These are phyloP conservation scores for Wickerhamomyces sp. DNA, from an alignment of 1,139 yeast genomes.

Conservation along the genomic window DNA sequence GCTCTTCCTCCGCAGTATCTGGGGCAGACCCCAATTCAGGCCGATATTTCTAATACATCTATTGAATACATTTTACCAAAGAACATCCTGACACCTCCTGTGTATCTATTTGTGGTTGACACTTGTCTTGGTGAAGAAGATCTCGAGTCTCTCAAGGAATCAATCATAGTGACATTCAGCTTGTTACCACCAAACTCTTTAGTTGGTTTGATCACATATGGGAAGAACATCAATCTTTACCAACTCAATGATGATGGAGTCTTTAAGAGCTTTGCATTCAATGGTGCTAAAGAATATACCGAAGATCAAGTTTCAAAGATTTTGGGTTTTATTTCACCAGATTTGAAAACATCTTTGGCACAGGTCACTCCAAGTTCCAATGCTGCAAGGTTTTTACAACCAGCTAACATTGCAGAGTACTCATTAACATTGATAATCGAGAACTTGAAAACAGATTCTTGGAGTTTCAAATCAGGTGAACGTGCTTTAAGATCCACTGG, in stretches of 20 bases:
- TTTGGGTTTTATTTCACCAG: constrained; percentile 48
- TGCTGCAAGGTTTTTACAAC: constrained; percentile 26
- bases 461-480: constrained; percentile 43
- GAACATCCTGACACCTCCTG: constrained; percentile 33
- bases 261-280: constrained; percentile 40
- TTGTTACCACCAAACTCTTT: constrained; percentile 57
- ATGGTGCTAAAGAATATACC: constrained; percentile 54
- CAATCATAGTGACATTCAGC: constrained; percentile 47
- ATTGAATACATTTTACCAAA: constrained; percentile 58
- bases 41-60: constrained; percentile 42
- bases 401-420: constrained; percentile 40
- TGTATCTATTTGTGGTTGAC: constrained; percentile 65
- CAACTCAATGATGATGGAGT: constrained; percentile 41
- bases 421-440: constrained; percentile 51
- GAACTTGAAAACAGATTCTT: constrained; percentile 46
- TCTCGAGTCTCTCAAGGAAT: constrained; percentile 53
- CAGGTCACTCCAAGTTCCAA: constrained; percentile 1
- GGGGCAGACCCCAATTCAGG: constrained; percentile 9
- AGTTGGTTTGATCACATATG: constrained; percentile 58
- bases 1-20: constrained; percentile 38
- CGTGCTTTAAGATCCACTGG: constrained; percentile 64
- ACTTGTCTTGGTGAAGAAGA: constrained; percentile 49
- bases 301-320: constrained; percentile 46
- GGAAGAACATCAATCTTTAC: constrained; percentile 61
- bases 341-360: constrained; percentile 21